Percentiles rank a stretch among this genome's conserved stretches.
These are phyloP conservation scores for Microdochium bolleyi DNA, from an alignment of 2,329 filamentous ascomycete genomes.

Conservation along the genomic window DNA sequence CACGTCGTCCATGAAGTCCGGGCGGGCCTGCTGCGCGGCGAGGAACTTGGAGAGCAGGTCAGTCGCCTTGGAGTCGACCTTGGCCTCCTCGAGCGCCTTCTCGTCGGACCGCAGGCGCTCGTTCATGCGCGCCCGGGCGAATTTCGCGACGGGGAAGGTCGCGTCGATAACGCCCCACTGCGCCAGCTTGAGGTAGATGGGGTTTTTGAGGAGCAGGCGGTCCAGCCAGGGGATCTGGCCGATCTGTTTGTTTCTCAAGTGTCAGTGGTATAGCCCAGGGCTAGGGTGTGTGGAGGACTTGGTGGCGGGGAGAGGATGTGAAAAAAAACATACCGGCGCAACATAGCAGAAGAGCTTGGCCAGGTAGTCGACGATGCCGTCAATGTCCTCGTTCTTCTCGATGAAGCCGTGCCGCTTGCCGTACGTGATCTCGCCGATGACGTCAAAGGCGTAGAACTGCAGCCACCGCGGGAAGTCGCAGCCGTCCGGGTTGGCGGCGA, in stretches of 20 bases:
- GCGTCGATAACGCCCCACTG: constrained; percentile 59
- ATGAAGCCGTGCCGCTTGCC: constrained; percentile 69
- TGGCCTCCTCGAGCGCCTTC: constrained; percentile 25
- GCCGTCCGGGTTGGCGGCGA: constrained; percentile 28
- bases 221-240: constrained; percentile 72
- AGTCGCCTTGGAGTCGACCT: constrained; percentile 28
- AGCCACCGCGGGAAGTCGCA: constrained; percentile 67
- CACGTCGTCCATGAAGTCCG: constrained; percentile 63
- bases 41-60: constrained; percentile 69
- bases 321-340: constrained; percentile 46
- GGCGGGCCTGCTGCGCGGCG: constrained; percentile 57
- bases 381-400: constrained; percentile 66
- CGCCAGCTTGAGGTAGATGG: constrained; percentile 59
- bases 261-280: no score
- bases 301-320: background rate
- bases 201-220: constrained; percentile 65
- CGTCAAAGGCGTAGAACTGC: constrained; percentile 76
- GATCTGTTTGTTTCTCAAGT: constrained; percentile 32
- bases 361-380: constrained; percentile 63
- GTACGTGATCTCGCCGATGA: constrained; percentile 72
- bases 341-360: constrained; percentile 61
- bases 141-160: constrained; percentile 65
- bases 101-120: constrained; percentile 46
- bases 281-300: background rate
- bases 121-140: constrained; percentile 59